Evolutionary conservation across 2,329 filamentous ascomycete species (phyloP), one percentile per base, ranked within the genome.

Genomic region (Fusarium floridanum): DNA sequence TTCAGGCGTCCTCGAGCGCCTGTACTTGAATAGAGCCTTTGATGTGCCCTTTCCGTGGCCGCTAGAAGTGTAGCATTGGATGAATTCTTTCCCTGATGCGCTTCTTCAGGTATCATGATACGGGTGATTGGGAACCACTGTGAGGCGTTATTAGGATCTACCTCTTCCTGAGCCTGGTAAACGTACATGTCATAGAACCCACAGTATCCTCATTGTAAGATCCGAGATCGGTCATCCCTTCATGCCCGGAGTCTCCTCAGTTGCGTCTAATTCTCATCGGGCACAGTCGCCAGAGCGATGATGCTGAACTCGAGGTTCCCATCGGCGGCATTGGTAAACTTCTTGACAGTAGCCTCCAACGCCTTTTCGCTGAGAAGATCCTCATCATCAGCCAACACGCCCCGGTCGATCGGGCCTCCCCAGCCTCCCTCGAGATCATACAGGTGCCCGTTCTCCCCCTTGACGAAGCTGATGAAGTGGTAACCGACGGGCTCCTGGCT

Each of bases 401-500:
- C 91, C 16, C 94, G 86, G 74, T 94, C 90, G 55, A 96, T 83
- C 1, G 94, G 94, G 0, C 94, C 94, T 77, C 92, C 93, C 59
- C 93, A 86, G 24, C 88, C 83, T 1, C 95, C 95, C 83, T 97
- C 94, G 78, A 97, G 83, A 84, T 97, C 95, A 91, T 93, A 97
- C 48, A 97, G 80, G 65, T 86, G 86, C 8, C 89, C 87, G 64
- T 92, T 89, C 76, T 88, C 86, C 5, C 85, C 85, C 83, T 93
- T 95, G 59, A 95, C 91, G 80, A 95, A 97, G 48, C 93, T 93
- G 43, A 97, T 92, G 78, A 95, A 97, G 81, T 97, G 94, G 72
- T 94, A 86, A 53, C 93, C 92, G 1, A 91, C 85, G 34, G 87
- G 86, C 56, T 89, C 90, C 14, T 91, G 88, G 12, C 91, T 90